Base-by-base conservation (phyloP, 805 yeast genomes). In the Lachancea quebecensis region DNA sequence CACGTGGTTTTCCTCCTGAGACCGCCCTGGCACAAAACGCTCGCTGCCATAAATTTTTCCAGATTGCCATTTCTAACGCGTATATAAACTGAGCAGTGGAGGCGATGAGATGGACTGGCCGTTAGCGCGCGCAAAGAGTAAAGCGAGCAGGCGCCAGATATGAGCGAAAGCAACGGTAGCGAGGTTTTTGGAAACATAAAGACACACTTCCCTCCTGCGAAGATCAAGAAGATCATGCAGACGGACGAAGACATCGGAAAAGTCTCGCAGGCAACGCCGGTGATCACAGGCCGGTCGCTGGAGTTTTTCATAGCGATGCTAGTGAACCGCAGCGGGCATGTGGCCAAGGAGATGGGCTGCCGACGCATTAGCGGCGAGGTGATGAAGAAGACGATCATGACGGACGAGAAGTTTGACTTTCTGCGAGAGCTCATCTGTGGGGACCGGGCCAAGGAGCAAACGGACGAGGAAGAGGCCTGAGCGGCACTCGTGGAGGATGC, bases 211-310 rank as follows among this genome's bases (percentile, higher is more conserved):
- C 95, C 95, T 4, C 85, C 89, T 4, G 98, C 98, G 2, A 78
- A 98, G 51, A 89, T 93, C 57, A 93, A 93, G 71, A 87, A 93
- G 57, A 79, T 93, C 48, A 91, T 93, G 96, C 99, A 93, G 62
- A 82, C 95, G 27, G 99, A 93, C 65, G 99, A 93, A 52, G 99
- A 93, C 52, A 90, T 93, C 38, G 99, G 99, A 2, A 93, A 93
- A 62, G 98, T 93, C 4, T 96, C 99, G 3, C 97, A 90, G 60
- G 97, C 96, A 1, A 95, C 99, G 2, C 99, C 99, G 0, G 85
- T 91, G n/a, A 91, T 91, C 14, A 96, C 93, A 8, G 97, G 98
- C 7, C 77, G 96, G 50, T 96, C 99, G 0, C 71, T 93, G 42
- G 98, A 93, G 67, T 76, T 88, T 49, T 93, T 93, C 62, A 79